phyloP scores from a whole-genome alignment of 768 basidiomycete species.

The Termitomyces sp. region DNA sequence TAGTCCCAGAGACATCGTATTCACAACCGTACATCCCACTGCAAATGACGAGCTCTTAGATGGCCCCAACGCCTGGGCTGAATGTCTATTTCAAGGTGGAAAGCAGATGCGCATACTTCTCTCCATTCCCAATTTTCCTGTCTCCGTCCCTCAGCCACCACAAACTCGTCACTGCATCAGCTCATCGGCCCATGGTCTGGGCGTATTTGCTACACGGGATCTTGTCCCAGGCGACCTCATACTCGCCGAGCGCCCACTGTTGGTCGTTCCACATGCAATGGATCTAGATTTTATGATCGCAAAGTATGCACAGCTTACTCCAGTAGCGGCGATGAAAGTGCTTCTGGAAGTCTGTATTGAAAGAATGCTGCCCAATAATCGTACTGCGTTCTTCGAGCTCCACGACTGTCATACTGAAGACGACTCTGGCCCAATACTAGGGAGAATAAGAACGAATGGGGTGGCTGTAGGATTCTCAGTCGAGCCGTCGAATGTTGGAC shows the following conservation, averaged over 20 bases:
- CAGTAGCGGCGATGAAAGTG: not conserved
- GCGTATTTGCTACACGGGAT: conserved; percentile 29
- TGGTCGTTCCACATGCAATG: conserved; percentile 22
- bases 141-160: not conserved
- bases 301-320: too few species aligned
- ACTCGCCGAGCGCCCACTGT: conserved; percentile 8
- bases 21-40: not conserved
- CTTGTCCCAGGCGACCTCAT: conserved; percentile 32
- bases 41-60: not conserved
- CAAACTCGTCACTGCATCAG: not conserved
- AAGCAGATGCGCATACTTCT: not conserved
- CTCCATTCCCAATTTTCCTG: not conserved
- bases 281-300: too few species aligned
- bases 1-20: not conserved
- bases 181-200: conserved; percentile 20
- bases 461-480: not conserved
- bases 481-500: not conserved
- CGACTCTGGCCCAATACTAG: not conserved
- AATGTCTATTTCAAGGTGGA: not conserved
- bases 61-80: not conserved
- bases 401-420: not conserved
- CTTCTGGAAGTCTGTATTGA: not conserved
- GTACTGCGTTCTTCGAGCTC: not conserved
- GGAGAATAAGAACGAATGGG: too few species aligned
- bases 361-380: not conserved